A percentile compares a stretch with the other conserved stretches of the same genome.
phyloP scores from a whole-genome alignment of 352 stramenopile genomes.

The Globisporangium recalcitrans region DNA sequence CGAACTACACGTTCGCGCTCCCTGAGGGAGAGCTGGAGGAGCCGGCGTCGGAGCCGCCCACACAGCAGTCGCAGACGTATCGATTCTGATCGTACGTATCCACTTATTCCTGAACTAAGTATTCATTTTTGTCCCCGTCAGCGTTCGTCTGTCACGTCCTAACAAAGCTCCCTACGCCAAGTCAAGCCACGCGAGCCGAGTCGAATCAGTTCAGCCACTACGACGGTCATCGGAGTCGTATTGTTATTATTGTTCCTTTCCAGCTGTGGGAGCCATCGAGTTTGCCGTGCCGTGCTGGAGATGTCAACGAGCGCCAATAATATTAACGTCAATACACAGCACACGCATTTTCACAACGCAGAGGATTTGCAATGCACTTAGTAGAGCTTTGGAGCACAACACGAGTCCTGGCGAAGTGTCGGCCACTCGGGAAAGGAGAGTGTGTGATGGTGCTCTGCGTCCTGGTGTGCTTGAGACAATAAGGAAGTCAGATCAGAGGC shows the following conservation, averaged over 20 bases:
- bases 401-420: no score
- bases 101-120: slow-evolving; percentile 1
- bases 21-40: slow-evolving; percentile 19
- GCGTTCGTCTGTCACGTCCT: not conserved
- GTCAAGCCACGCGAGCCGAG: not conserved
- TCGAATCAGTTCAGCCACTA: not conserved
- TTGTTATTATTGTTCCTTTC: not conserved
- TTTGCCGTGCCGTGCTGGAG: not conserved
- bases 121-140: not conserved
- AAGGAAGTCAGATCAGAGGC: slow-evolving; percentile 1
- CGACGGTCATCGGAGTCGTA: not conserved
- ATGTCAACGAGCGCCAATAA: not conserved
- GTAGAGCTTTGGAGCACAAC: no score
- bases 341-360: no score
- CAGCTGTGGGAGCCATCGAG: not conserved
- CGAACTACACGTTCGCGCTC: slow-evolving; percentile 37
- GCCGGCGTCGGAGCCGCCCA: not conserved
- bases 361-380: no score
- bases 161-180: no score
- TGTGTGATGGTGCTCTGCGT: not conserved
- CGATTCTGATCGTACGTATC: slow-evolving; percentile 8
- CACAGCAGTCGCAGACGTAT: slow-evolving; percentile 1
- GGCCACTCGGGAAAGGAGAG: no score
- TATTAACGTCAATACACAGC: no score
- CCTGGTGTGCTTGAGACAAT: not conserved